Percentiles rank a stretch among this genome's conserved stretches.
These are phyloP conservation scores for Clitocybe nebularis DNA, from an alignment of 1,284 basidiomycete genomes.

Conservation along the genomic window DNA sequence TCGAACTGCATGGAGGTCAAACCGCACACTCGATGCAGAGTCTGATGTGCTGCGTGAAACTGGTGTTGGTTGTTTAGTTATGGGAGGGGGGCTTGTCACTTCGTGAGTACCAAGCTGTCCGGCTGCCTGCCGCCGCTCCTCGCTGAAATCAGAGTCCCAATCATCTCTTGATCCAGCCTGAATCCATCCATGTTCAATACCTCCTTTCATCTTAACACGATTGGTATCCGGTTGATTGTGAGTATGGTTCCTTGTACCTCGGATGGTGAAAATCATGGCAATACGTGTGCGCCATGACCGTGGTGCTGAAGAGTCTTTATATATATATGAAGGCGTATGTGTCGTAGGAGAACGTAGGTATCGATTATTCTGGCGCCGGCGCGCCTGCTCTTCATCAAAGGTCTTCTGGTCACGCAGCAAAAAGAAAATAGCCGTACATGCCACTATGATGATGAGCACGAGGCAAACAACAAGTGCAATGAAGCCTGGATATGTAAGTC, in stretches of 20 bases:
- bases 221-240: slow-evolving; percentile 1
- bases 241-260: not conserved
- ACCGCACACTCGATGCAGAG: slow-evolving; percentile 23
- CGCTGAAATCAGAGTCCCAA: slow-evolving; percentile 28
- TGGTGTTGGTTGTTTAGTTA: slow-evolving; percentile 9
- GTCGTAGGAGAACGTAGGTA: slow-evolving; percentile 7
- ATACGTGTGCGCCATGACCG: slow-evolving; percentile 10
- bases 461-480: slow-evolving; percentile 43
- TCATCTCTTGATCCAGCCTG: slow-evolving; percentile 36
- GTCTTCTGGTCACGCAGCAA: slow-evolving; percentile 35
- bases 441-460: slow-evolving; percentile 38
- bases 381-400: slow-evolving; percentile 21
- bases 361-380: slow-evolving; percentile 13
- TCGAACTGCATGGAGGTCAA: slow-evolving; percentile 21
- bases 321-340: slow-evolving; percentile 6
- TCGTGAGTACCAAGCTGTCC: slow-evolving; percentile 12
- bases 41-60: slow-evolving; percentile 21
- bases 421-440: slow-evolving; percentile 39
- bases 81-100: not conserved
- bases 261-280: slow-evolving; percentile 7
- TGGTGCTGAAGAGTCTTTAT: slow-evolving; percentile 2
- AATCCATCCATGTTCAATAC: slow-evolving; percentile 37
- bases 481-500: slow-evolving; percentile 34
- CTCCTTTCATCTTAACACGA: slow-evolving; percentile 15
- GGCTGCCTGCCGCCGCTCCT: slow-evolving; percentile 7